Base-by-base conservation (phyloP, 2,329 filamentous ascomycete genomes). In the Fusarium compactum region DNA sequence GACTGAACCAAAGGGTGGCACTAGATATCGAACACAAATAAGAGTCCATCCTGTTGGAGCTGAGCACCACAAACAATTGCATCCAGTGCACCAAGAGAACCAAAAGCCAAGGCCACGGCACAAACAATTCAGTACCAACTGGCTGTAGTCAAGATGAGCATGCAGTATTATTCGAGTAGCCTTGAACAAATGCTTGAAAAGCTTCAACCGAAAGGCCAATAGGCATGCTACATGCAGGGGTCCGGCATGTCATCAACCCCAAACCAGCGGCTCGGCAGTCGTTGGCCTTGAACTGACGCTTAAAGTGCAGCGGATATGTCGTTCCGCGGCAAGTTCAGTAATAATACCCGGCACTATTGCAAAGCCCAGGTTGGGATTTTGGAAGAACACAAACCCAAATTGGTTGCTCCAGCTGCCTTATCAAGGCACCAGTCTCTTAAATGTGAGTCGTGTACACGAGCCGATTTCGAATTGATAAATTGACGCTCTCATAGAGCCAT, bases 211-310 rank as follows among this genome's bases (percentile, higher is more conserved):
- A 40, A 58, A 51, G 41, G 41, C 48, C 53, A 38, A 53, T 40
- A 16, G 22, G 38, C 25, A 16, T 55, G 51, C 46, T 54, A 40
- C n/a, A 65, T 65, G 67, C 67, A 70, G 58, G 63, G 67, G 58
- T 51, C 40, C 34, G 53, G 34, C 50, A 58, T 65, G 54, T 45
- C 67, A 71, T 60, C 57, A 55, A 63, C 38, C 58, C 46, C 48
- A 56, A 59, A 44, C 34, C 44, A 64, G 63, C 47, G 63, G 55
- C 52, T 69, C 58, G 68, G 68, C 55, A 71, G 68, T 70, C 60
- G 29, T 59, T 38, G 40, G 44, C 44, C 27, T 57, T 45, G 51
- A 57, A 40, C 34, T 38, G 34, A 38, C 38, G 46, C 41, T 60
- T 40, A 51, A n/a, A 32, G 41, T 48, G 32, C 54, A 53, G 58